A percentile compares a stretch with the other conserved stretches of the same genome.
Conservation (phyloP, 2,329 filamentous ascomycete genomes). For the Colletotrichum limetticola region DNA sequence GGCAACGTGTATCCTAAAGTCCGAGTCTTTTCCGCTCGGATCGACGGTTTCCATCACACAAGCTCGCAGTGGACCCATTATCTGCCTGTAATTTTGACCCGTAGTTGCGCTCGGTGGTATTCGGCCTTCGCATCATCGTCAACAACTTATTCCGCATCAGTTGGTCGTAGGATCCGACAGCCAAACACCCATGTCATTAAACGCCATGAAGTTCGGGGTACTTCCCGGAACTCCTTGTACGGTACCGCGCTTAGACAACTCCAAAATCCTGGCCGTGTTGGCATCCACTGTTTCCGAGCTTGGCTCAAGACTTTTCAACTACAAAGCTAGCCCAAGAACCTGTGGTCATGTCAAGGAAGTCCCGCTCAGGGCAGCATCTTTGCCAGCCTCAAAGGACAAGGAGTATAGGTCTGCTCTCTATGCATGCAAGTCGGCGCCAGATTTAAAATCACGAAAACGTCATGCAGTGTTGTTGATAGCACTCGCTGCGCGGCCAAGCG, state of each 20-base stretch:
- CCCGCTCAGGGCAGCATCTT: slow-evolving; percentile 46
- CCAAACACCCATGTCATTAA: slow-evolving; percentile 49
- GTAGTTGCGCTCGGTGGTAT: too few relatives aligned
- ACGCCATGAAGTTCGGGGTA: slow-evolving; percentile 59
- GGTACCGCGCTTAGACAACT: slow-evolving; percentile 50
- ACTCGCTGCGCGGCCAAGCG: slow-evolving; percentile 45
- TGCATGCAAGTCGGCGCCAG: slow-evolving; percentile 59
- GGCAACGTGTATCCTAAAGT: too few relatives aligned
- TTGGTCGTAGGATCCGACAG: too few relatives aligned
- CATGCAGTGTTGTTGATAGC: slow-evolving; percentile 50
- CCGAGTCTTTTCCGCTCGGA: too few relatives aligned
- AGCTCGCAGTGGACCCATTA: too few relatives aligned
- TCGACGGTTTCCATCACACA: too few relatives aligned
- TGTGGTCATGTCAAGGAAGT: slow-evolving; percentile 73
- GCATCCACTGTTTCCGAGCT: slow-evolving; percentile 49
- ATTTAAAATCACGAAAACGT: slow-evolving; percentile 61
- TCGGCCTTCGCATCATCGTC: too few relatives aligned
- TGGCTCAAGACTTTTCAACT: slow-evolving; percentile 57
- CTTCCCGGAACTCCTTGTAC: slow-evolving; percentile 45
- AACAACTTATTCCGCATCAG: too few relatives aligned
- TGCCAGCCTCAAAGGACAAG: slow-evolving; percentile 48
- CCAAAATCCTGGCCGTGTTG: slow-evolving; percentile 53
- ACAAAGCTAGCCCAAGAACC: slow-evolving; percentile 66
- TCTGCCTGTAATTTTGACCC: too few relatives aligned
- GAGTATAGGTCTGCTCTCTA: slow-evolving; percentile 58